Base-by-base conservation (phyloP, 805 yeast genomes). In the Metschnikowia hibisci region DNA sequence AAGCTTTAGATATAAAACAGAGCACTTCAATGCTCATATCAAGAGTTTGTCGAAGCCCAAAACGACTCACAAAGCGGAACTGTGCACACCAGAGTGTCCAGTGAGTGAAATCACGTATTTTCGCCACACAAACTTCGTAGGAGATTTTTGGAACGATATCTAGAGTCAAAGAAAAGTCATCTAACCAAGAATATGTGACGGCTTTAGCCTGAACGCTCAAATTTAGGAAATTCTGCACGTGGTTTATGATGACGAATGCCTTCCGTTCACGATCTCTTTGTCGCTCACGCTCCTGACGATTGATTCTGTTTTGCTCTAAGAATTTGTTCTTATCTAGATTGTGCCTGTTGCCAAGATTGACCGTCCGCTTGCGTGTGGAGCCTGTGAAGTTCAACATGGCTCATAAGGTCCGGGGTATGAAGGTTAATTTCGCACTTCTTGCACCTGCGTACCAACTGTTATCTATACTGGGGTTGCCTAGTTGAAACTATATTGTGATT, bases 281-380 rank as follows among this genome's bases (percentile, higher is more conserved):
- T 26, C 66, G 59, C 44, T 85, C 89, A 44, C 97, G 74, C 46
- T 73, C 74, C 45, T 71, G 73, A 31, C 97, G 71, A 47, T 86
- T 88, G 31, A 66, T 65, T 51, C 78, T 78, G 4, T 95, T 81
- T 50, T 77, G 80, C 45, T 76, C 77, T n/a, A 91, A 63, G 39
- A 74, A 69, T 43, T 34, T 39, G 26, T 42, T 39, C 12, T 32
- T 36, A 41, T 61, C 55, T 55, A 54, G 62, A 8, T 47, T 41
- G 8, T 44, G 38, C 62, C 61, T 48, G 59, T 83, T 66, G 56
- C 91, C 75, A 52, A 79, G 71, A 67, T 91, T 85, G 48, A 84
- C 77, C 41, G 76, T 76, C 29, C 84, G 67, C 41, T 80, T 68
- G 48, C 79, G 74, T 14, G 80, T 69, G 51, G 78, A 81, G 4